Base-by-base conservation (phyloP, 257 asterid species). In the Linderniella brevidens region DNA sequence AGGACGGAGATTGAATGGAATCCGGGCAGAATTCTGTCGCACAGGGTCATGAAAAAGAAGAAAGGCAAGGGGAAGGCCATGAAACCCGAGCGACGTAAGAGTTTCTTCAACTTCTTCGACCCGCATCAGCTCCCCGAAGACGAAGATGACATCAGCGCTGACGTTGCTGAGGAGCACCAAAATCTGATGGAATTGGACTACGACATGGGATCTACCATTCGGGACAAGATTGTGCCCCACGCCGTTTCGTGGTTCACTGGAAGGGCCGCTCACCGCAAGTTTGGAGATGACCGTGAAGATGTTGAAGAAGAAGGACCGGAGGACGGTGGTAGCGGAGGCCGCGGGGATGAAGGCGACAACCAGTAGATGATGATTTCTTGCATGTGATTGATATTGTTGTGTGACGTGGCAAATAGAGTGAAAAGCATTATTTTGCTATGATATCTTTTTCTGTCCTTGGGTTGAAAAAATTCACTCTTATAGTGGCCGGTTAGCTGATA, bases 211-310 rank as follows among this genome's bases (percentile, higher is more conserved):
- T 69, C 96, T 29, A 76, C 75, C 16, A 73, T 85, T 54, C 79
- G 86, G 50, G 82, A 76, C 57, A 80, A 71, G 61, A 69, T 78
- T 48, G 74, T 78, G 54, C 95, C 96, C 52, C 85, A 74, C 58
- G 96, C 93, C 38, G 88, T 78, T 35, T 78, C 85, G 17, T 85
- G 92, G 93, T 85, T 75, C 56, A 85, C 92, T 51, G 96, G 96
- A 44, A 93, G 78, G 66, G 87, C 93, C 52, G 90, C 41, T 52
- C 61, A 67, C 48, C 73, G 56, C 8, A 79, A 81, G 35, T 75
- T 67, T 44, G 44, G 58, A n/a, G n/a, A n/a, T 14, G 71, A 60
- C 61, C 35, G 63, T 0, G 67, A 59, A 0, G 70, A 59, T 0
- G 49, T 62, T 3, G 68, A 50, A 1, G 73, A 66, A 1, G 76